Evolutionary conservation across 148 eudicot species (phyloP).

Genomic region (Spergularia bocconei): DNA sequence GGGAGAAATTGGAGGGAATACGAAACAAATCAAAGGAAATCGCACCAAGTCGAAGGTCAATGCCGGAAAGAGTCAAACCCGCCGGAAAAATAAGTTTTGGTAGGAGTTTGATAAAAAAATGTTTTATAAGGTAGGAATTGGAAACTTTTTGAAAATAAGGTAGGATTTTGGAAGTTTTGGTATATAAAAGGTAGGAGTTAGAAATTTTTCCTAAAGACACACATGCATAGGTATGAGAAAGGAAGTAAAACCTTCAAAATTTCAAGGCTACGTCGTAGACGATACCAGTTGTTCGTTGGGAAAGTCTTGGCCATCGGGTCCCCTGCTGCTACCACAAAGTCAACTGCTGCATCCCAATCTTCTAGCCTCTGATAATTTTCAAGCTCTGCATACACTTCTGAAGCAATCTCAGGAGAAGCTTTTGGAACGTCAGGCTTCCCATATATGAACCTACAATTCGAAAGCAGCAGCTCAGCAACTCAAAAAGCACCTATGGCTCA

Average conservation of each 20-base stretch:
- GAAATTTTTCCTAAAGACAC: no score
- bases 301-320: conserved; percentile 65
- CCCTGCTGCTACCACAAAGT: conserved; percentile 75
- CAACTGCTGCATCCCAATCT: conserved; percentile 90
- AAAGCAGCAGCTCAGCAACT: conserved; percentile 6
- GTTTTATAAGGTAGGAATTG: no score
- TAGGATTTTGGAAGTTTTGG: no score
- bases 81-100: no score
- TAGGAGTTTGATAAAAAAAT: no score
- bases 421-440: conserved; percentile 96
- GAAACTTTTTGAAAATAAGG: no score
- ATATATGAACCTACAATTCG: conserved; percentile 68
- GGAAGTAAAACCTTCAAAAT: conserved; percentile 57
- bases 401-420: conserved; percentile 66
- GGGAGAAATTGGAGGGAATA: no score
- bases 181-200: no score
- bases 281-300: conserved; percentile 88
- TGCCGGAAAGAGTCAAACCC: no score
- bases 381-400: conserved; percentile 71
- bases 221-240: neutral
- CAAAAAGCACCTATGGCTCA: neutral
- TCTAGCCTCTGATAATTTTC: conserved; percentile 45
- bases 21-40: no score
- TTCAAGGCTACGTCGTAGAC: conserved; percentile 83
- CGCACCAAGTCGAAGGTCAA: no score